A percentile compares a stretch with the other conserved stretches of the same genome.
Evolutionary conservation across 2,329 filamentous ascomycete species (phyloP).

Genomic region (Sordariomycetes sp.): DNA sequence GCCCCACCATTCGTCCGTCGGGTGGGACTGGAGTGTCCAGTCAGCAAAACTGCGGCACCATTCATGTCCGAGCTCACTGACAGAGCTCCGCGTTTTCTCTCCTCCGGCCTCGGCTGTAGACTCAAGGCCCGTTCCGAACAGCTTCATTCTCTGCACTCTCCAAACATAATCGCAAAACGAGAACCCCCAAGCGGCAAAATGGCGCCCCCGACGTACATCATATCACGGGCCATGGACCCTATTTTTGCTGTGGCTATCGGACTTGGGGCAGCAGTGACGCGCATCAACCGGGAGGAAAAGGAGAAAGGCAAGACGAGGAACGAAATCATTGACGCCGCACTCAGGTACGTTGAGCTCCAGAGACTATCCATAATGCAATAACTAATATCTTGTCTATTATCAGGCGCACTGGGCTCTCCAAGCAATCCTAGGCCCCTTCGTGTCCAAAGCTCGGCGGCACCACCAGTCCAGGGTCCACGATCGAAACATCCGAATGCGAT

Average conservation of each 20-base stretch:
- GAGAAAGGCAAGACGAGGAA: conserved; percentile 42
- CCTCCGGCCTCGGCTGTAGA: neutral
- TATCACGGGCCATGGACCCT: conserved; percentile 47
- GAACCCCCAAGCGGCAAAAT: conserved; percentile 19
- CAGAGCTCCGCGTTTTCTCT: neutral
- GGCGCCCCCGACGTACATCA: conserved; percentile 47
- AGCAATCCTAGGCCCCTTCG: neutral
- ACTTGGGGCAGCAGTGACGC: conserved; percentile 39
- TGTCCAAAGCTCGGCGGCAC: conserved; percentile 2
- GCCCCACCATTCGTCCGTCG: neutral
- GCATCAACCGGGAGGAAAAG: conserved; percentile 51
- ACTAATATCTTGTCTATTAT: conserved; percentile 1
- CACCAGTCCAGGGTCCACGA: neutral
- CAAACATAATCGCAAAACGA: neutral
- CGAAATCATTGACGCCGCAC: conserved; percentile 35
- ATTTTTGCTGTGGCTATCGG: conserved; percentile 49
- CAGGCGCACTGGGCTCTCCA: conserved; percentile 13
- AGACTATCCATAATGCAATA: neutral
- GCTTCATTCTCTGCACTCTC: neutral
- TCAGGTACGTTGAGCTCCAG: conserved; percentile 21
- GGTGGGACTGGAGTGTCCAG: too few species aligned
- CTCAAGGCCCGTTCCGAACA: neutral
- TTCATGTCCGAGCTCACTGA: neutral
- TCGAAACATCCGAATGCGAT: neutral
- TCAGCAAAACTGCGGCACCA: neutral